Evolutionary conservation across 305 asterid species (phyloP), one percentile per base, ranked within the genome.

Genomic region (Caryopteris hybrid): DNA sequence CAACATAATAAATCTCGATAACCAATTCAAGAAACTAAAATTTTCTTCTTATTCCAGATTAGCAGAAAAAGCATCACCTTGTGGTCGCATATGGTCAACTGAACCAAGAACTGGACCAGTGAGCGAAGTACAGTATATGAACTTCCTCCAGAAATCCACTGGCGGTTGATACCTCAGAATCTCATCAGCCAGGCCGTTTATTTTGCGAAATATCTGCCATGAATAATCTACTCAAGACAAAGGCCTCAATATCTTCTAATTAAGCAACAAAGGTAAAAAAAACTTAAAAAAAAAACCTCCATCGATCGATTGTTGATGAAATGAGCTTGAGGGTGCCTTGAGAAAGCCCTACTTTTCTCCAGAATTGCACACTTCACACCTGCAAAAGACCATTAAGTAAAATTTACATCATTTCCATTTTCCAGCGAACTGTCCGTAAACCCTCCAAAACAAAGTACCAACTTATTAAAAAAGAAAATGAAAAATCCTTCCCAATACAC

Each of bases 311-410:
- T 91, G 77, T 93, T 87, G 76, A 93, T 87, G 74, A 93, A 91
- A 80, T 93, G 99, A 74, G 97, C 99, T 79, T 93, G 99, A 57
- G 97, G 97, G 74, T 93, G 97, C 20, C 77, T 77, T 3, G 96
- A 83, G 66, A 93, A 93, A 53, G 39, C 82, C 70, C 55, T 73
- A 71, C 48, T 84, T 78, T 83, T 93, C 92, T 93, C 97, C 73
- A 93, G 14, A 72, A 93, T 82, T 14, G 93, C 86, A 80, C 96
- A 88, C 78, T 81, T 76, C 22, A 93, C 87, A 48, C 96, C 99
- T 91, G 60, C 54, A 31, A 25, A 70, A 78, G 4, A 66, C 66
- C 63, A 39, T 66, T 18, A 18, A 55, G 31, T 38, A n/a, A 61
- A 47, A 7, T 13, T 46, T 14, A 14, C 25, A 18, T 17, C 27